These are phyloP conservation scores for Leccinum ochraceum DNA, from an alignment of 768 basidiomycete genomes.

Conservation along the genomic window DNA sequence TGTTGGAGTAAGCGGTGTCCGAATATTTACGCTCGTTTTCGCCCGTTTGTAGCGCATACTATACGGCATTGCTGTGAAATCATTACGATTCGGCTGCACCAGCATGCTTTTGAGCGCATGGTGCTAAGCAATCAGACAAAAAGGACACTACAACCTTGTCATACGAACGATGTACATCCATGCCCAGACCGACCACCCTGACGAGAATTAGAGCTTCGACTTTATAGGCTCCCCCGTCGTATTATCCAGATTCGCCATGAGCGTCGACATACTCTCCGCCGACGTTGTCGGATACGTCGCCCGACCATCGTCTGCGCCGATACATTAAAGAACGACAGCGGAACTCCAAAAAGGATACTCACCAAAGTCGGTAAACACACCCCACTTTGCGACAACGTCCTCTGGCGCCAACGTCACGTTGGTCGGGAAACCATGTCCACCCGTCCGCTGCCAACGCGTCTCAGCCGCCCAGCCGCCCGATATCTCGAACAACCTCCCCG, in stretches of 20 bases:
- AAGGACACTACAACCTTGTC: background rate
- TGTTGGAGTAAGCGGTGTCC: too few relatives aligned
- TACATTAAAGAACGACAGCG: slow-evolving; percentile 1
- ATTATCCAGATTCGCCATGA: slow-evolving; percentile 60
- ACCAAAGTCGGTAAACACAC: slow-evolving; percentile 83
- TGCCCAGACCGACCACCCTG: background rate
- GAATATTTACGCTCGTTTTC: too few relatives aligned
- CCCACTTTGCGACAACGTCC: slow-evolving; percentile 78
- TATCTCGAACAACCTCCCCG: slow-evolving; percentile 82
- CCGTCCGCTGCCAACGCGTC: slow-evolving; percentile 90
- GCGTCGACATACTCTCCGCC: slow-evolving; percentile 76
- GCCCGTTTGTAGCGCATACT: too few relatives aligned
- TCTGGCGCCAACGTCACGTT: slow-evolving; percentile 77
- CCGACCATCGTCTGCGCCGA: slow-evolving; percentile 65
- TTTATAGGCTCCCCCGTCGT: slow-evolving; percentile 37
- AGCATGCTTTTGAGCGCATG: too few relatives aligned
- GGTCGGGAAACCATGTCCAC: slow-evolving; percentile 85
- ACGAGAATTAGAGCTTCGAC: slow-evolving; percentile 48
- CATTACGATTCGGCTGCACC: too few relatives aligned
- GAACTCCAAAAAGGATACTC: slow-evolving; percentile 19
- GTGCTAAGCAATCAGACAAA: background rate
- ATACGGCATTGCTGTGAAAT: too few relatives aligned
- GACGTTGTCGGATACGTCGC: slow-evolving; percentile 79
- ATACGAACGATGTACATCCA: background rate
- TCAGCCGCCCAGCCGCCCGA: slow-evolving; percentile 91